phyloP scores from a whole-genome alignment of 192 early-diverging fungal genomes.

The Backusella luteola region DNA sequence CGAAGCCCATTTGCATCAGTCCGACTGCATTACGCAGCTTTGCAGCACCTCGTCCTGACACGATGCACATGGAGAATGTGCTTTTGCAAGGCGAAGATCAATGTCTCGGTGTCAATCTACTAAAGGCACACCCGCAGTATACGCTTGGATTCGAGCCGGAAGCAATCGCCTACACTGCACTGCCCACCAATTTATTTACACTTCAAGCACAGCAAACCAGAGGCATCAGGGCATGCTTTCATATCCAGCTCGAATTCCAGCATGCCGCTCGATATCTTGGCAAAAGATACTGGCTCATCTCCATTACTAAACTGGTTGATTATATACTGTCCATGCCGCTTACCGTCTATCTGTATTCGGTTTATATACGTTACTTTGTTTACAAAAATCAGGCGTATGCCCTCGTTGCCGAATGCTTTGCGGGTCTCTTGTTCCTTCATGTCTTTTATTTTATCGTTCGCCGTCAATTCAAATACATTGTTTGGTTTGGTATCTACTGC shows the following conservation, averaged over 20 bases:
- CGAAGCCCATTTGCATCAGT: slow-evolving; percentile 28
- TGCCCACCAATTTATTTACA: slow-evolving; percentile 31
- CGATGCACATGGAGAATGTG: slow-evolving; percentile 37
- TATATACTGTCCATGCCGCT: slow-evolving; percentile 29
- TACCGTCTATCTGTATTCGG: slow-evolving; percentile 31
- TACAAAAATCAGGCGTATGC: slow-evolving; percentile 13
- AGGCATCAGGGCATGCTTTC: slow-evolving; percentile 26
- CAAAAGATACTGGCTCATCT: slow-evolving; percentile 26
- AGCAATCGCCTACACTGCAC: slow-evolving; percentile 30
- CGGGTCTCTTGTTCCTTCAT: slow-evolving; percentile 21
- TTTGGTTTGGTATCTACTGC: slow-evolving; percentile 36
- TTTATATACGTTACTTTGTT: slow-evolving; percentile 31
- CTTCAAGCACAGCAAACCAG: slow-evolving; percentile 34
- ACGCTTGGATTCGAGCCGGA: slow-evolving; percentile 38
- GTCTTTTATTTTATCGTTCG: slow-evolving; percentile 31
- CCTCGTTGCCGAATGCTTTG: slow-evolving; percentile 24
- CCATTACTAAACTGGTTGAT: slow-evolving; percentile 30
- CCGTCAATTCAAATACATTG: slow-evolving; percentile 35
- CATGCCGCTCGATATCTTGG: slow-evolving; percentile 23
- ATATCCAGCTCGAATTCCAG: slow-evolving; percentile 35
- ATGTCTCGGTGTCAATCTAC: slow-evolving; percentile 24
- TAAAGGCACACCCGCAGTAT: slow-evolving; percentile 30
- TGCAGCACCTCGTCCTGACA: slow-evolving; percentile 26
- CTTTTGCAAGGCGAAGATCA: slow-evolving; percentile 39
- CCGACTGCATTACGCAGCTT: slow-evolving; percentile 36